Conservation (phyloP, 2,329 filamentous ascomycete species). For the Lasiodiplodia sp. region DNA sequence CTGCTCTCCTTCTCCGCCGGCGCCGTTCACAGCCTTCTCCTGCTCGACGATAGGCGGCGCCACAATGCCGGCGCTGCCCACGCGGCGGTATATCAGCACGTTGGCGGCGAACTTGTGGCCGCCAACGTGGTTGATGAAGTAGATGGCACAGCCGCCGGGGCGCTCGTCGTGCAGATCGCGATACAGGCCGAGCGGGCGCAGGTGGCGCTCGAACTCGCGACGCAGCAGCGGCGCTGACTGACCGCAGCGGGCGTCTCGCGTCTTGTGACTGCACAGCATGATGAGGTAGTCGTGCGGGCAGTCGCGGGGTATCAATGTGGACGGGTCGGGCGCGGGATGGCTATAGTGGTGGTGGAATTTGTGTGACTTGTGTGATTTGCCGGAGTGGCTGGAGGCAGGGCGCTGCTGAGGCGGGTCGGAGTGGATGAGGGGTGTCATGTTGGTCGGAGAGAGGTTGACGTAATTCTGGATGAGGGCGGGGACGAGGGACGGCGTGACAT, state of each 20-base stretch:
- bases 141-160: constrained; percentile 91
- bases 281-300: constrained; percentile 87
- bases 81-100: constrained; percentile 84
- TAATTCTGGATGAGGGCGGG: constrained; percentile 74
- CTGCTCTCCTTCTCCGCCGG: constrained; percentile 15
- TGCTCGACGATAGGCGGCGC: constrained; percentile 25
- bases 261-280: constrained; percentile 91
- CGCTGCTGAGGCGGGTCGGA: constrained; percentile 37
- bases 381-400: constrained; percentile 15
- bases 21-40: constrained; percentile 29
- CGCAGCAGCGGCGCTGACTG: constrained; percentile 90
- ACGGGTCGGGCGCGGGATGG: constrained; percentile 52
- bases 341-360: constrained; percentile 28
- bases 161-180: constrained; percentile 88
- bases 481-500: constrained; percentile 78
- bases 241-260: constrained; percentile 92
- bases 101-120: constrained; percentile 98
- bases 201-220: constrained; percentile 86
- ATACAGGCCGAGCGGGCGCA: constrained; percentile 83
- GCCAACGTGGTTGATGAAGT: constrained; percentile 95
- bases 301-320: constrained; percentile 69
- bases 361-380: constrained; percentile 39
- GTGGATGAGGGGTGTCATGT: constrained; percentile 65
- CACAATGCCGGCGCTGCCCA: constrained; percentile 39
- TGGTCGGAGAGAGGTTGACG: constrained; percentile 77